A percentile compares a stretch with the other conserved stretches of the same genome.
These are phyloP conservation scores for Malus sylvestris DNA, from an alignment of 306 rosid genomes.

Conservation along the genomic window DNA sequence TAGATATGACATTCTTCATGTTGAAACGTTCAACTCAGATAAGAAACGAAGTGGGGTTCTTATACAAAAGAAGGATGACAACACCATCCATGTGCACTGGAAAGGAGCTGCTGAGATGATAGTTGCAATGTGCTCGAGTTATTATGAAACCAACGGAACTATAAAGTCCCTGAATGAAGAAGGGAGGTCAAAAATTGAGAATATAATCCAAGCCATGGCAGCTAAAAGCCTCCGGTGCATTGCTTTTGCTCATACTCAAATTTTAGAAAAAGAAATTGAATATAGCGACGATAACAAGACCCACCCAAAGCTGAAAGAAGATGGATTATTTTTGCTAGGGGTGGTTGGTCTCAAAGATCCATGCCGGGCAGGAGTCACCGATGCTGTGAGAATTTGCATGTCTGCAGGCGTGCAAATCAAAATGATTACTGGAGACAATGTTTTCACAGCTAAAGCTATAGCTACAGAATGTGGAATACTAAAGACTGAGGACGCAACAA, in stretches of 20 bases:
- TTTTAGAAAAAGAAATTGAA: slow-evolving; percentile 31
- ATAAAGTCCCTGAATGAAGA: slow-evolving; percentile 39
- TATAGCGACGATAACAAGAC: slow-evolving; percentile 20
- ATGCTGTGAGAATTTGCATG: slow-evolving; percentile 58
- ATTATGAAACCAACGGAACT: slow-evolving; percentile 39
- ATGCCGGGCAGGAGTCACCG: slow-evolving; percentile 51
- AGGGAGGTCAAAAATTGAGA: slow-evolving; percentile 29
- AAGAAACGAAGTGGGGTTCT: slow-evolving; percentile 82
- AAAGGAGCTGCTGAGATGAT: slow-evolving; percentile 91
- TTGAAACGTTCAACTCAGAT: slow-evolving; percentile 76
- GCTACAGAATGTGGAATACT: slow-evolving; percentile 86
- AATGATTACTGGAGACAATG: slow-evolving; percentile 87
- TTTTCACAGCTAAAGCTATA: slow-evolving; percentile 87
- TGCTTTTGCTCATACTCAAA: slow-evolving; percentile 58
- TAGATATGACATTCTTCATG: slow-evolving; percentile 42
- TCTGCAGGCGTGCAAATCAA: slow-evolving; percentile 67
- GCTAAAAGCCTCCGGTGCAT: slow-evolving; percentile 84
- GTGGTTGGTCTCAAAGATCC: slow-evolving; percentile 85
- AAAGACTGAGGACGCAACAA: slow-evolving; percentile 9
- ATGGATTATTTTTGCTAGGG: slow-evolving; percentile 59
- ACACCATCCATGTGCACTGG: slow-evolving; percentile 64
- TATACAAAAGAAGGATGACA: slow-evolving; percentile 34
- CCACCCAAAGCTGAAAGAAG: slow-evolving; percentile 29
- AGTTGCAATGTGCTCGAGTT: slow-evolving; percentile 62
- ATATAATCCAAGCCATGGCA: slow-evolving; percentile 74